Base-by-base conservation (phyloP, 2,329 filamentous ascomycete genomes). In the Fusarium sororula region DNA sequence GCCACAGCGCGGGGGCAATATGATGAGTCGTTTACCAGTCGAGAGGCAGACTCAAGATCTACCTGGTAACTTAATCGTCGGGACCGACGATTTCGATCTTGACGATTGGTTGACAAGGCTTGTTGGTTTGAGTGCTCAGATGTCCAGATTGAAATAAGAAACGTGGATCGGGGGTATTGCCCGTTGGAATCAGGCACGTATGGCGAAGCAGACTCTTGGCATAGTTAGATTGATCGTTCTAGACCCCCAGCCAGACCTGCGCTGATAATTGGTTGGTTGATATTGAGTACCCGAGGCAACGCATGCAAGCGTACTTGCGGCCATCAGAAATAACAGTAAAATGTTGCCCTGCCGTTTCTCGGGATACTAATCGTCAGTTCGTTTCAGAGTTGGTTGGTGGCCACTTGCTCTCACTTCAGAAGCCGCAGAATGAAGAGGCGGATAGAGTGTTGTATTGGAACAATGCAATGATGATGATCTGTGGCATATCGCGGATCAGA, bases 51-150 rank as follows among this genome's bases (percentile, higher is more conserved):
- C 3, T 3, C 3, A 11, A 10, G 3, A 39, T 2, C 1, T 18
- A 22, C 10, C 24, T 2, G 6, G 15, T 5, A 28, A 17, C 7
- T 39, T 3, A 2, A 18, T 28, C 32, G 13, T 28, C 48, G 24
- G 32, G 6, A 2, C 50, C 50, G 32, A 38, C 3, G 32, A 10
- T 12, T 26, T 38, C 12, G 20, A 20, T 20, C 32, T 54, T 22
- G 24, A 12, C 5, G 24, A 28, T 54, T 54, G 20, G 35, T 17
- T 22, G 2, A 3, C 0, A 5, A 9, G 1, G 8, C 7, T n/a
- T 42, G 37, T n/a, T 56, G 26, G 20, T n/a, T 18, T 14, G 20
- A 28, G 47, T 18, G 28, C 3, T 50, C 2, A 50, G 37, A 30
- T 55, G 53, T 4, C 3, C 22, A 55, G 26, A 41, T 2, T 20